These are phyloP conservation scores for Trichoderma lentiforme DNA, from an alignment of 2,329 filamentous ascomycete genomes.

Conservation along the genomic window DNA sequence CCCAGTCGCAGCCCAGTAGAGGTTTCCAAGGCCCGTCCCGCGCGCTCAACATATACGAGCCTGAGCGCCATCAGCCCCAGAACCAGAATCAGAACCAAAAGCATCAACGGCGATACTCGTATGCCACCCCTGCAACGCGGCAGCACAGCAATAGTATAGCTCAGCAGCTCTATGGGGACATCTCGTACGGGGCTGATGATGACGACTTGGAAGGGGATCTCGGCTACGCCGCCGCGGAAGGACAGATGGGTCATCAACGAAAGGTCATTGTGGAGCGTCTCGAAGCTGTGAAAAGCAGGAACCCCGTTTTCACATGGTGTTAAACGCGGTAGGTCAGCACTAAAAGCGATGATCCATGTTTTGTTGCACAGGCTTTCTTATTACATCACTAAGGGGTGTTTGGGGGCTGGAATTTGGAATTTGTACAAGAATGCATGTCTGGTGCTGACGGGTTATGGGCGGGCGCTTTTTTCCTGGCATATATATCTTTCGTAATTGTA, in stretches of 20 bases:
- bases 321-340: conserved; percentile 41
- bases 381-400: background rate
- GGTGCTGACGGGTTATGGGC: background rate
- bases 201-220: conserved; percentile 88
- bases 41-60: conserved; percentile 43
- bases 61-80: conserved; percentile 38
- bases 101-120: conserved; percentile 54
- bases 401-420: background rate
- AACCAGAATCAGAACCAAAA: conserved; percentile 22
- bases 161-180: conserved; percentile 49
- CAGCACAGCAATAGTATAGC: conserved; percentile 51
- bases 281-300: conserved; percentile 91
- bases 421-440: background rate
- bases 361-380: background rate
- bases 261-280: conserved; percentile 96
- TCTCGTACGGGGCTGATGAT: conserved; percentile 45
- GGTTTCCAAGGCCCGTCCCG: conserved; percentile 44
- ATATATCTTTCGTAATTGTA: background rate
- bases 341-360: background rate
- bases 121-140: conserved; percentile 46
- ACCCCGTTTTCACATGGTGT: conserved; percentile 98
- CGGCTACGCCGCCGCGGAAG: conserved; percentile 89
- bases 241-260: conserved; percentile 84
- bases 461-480: background rate
- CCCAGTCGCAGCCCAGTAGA: conserved; percentile 20